Evolutionary conservation across 2,329 filamentous ascomycete genomes (phyloP).

Genomic region (Aureobasidium zeae): DNA sequence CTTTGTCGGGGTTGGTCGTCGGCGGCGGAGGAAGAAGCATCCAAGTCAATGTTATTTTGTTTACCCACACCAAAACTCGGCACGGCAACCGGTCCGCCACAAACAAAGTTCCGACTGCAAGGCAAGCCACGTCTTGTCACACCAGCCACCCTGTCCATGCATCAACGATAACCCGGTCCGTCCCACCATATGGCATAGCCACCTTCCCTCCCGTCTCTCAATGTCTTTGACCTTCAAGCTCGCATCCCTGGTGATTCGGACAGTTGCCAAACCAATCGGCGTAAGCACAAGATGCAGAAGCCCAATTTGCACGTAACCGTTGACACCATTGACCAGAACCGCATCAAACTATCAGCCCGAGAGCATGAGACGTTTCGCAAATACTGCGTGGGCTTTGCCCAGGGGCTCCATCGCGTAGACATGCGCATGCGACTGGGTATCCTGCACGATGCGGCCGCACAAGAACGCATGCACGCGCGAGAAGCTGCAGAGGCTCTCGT

Average conservation of each 20-base stretch:
- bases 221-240: constrained; percentile 61
- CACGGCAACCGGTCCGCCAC: constrained; percentile 12
- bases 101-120: no score
- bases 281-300: constrained; percentile 34
- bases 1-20: constrained; percentile 8
- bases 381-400: constrained; percentile 53
- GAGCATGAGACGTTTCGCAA: constrained; percentile 59
- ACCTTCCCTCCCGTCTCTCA: constrained; percentile 11
- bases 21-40: not conserved
- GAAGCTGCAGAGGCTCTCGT: constrained; percentile 48
- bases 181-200: not conserved
- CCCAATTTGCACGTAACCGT: not conserved
- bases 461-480: constrained; percentile 42
- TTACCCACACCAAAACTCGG: constrained; percentile 3
- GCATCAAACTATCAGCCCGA: constrained; percentile 57
- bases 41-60: constrained; percentile 9
- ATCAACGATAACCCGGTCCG: no score
- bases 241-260: constrained; percentile 54
- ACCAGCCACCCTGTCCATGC: no score
- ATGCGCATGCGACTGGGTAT: constrained; percentile 59
- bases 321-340: constrained; percentile 40
- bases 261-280: constrained; percentile 58
- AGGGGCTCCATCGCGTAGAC: constrained; percentile 55
- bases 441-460: constrained; percentile 51
- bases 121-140: no score